A percentile compares a stretch with the other conserved stretches of the same genome.
Evolutionary conservation across 495 filamentous ascomycete genomes (phyloP).

Genomic region (Niebla homalea): DNA sequence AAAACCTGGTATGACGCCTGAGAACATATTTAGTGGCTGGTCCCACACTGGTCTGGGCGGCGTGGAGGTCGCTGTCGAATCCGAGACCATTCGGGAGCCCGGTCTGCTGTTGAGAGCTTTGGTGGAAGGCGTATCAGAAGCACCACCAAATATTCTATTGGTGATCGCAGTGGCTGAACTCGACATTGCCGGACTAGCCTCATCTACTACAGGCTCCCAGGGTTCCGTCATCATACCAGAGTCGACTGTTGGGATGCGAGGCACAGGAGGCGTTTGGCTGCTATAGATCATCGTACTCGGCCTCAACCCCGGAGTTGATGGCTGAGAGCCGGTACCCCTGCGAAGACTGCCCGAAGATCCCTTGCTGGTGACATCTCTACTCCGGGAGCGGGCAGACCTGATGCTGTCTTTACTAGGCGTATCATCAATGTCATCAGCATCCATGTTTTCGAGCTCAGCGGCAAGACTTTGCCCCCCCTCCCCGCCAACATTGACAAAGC

Average conservation of each 20-base stretch:
- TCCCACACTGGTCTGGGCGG: constrained; percentile 17
- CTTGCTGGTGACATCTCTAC: constrained; percentile 22
- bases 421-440: constrained; percentile 39
- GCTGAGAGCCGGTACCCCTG: constrained; percentile 33
- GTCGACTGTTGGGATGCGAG: constrained; percentile 54
- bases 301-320: constrained; percentile 15
- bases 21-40: constrained; percentile 16
- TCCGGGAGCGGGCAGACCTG: constrained; percentile 8
- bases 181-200: constrained; percentile 12
- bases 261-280: constrained; percentile 18
- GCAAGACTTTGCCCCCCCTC: constrained; percentile 68
- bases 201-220: constrained; percentile 20
- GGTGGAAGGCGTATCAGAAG: constrained; percentile 7
- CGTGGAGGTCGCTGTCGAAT: constrained; percentile 10
- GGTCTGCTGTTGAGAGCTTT: neutral
- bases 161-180: constrained; percentile 22
- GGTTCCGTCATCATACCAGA: constrained; percentile 82
- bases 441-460: constrained; percentile 73
- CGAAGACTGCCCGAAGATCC: constrained; percentile 10
- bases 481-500: constrained; percentile 39
- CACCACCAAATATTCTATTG: constrained; percentile 2
- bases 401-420: constrained; percentile 34
- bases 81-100: constrained; percentile 3
- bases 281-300: constrained; percentile 16
- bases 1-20: constrained; percentile 16